Evolutionary conservation across 768 basidiomycete genomes (phyloP).

Genomic region (Pisolithus tinctorius): DNA sequence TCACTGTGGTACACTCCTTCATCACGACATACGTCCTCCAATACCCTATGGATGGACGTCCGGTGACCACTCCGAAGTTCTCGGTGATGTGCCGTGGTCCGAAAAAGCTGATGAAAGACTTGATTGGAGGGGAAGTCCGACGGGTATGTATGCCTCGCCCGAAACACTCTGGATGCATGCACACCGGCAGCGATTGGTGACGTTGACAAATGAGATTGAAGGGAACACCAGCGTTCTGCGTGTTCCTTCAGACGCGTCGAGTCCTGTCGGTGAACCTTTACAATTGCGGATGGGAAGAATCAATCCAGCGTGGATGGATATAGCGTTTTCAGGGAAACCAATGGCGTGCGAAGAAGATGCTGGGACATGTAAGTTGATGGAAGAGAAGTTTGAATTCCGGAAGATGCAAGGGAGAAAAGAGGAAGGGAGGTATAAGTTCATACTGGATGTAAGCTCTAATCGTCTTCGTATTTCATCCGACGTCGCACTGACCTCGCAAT

Average conservation of each 20-base stretch:
- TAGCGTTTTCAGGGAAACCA: constrained; percentile 45
- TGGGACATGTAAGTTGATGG: constrained; percentile 35
- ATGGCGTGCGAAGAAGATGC: constrained; percentile 31
- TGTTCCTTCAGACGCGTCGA: constrained; percentile 21
- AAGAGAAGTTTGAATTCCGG: constrained; percentile 44
- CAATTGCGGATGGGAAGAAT: constrained; percentile 33
- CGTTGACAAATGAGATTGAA: constrained; percentile 33
- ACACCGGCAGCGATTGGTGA: constrained; percentile 46
- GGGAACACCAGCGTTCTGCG: constrained; percentile 34
- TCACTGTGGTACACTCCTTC: constrained; percentile 41
- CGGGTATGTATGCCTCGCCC: constrained; percentile 48
- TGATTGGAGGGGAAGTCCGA: constrained; percentile 70
- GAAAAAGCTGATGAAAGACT: constrained; percentile 54
- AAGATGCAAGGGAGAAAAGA: constrained; percentile 35
- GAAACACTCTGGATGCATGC: constrained; percentile 40
- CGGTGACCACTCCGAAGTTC: constrained; percentile 31
- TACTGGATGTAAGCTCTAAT: constrained; percentile 40
- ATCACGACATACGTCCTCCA: constrained; percentile 50
- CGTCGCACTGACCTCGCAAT: too few species aligned
- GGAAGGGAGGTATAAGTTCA: constrained; percentile 55
- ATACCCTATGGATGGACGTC: constrained; percentile 42
- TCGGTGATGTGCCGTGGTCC: constrained; percentile 56
- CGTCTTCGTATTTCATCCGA: too few species aligned
- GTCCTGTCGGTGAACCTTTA: constrained; percentile 30
- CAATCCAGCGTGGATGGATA: constrained; percentile 53